Conservation (phyloP, 768 basidiomycete species). For the Rhizopogon roseolus region DNA sequence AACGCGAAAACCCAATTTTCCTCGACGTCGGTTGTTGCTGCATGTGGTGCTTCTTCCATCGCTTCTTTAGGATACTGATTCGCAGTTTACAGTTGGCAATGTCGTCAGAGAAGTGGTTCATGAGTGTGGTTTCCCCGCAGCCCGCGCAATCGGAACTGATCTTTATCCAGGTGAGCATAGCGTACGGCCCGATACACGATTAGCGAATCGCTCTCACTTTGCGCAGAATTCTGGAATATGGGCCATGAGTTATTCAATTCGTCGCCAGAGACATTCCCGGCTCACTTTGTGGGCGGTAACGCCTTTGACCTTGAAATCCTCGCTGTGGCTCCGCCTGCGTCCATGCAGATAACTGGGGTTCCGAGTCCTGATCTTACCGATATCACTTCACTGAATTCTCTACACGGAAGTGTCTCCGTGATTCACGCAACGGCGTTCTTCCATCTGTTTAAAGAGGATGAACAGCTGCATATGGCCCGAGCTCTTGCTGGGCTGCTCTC, state of each 20-base stretch:
- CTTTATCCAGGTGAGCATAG: slow-evolving; percentile 23
- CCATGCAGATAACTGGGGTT: slow-evolving; percentile 13
- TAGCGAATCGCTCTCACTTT: background rate
- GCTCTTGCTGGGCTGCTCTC: slow-evolving; percentile 39
- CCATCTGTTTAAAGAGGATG: slow-evolving; percentile 37
- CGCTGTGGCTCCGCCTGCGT: slow-evolving; percentile 21
- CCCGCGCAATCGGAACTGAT: slow-evolving; percentile 30
- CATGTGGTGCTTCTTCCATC: slow-evolving; percentile 10
- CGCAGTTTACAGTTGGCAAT: slow-evolving; percentile 25
- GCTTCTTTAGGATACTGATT: background rate
- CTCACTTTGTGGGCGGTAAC: slow-evolving; percentile 49
- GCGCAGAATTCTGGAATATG: slow-evolving; percentile 51
- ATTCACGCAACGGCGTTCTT: slow-evolving; percentile 47
- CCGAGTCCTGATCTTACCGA: slow-evolving; percentile 20
- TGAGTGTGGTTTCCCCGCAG: slow-evolving; percentile 34
- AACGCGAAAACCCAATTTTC: slow-evolving; percentile 27
- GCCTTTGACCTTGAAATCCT: slow-evolving; percentile 42
- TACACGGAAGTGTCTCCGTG: slow-evolving; percentile 40
- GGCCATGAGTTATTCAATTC: slow-evolving; percentile 57
- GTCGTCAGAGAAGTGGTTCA: slow-evolving; percentile 29
- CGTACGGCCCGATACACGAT: background rate
- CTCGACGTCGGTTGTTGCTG: slow-evolving; percentile 38
- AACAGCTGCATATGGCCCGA: slow-evolving; percentile 37
- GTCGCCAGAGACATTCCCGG: slow-evolving; percentile 46
- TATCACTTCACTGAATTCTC: slow-evolving; percentile 36